Percentiles rank a stretch among this genome's conserved stretches.
These are phyloP conservation scores for Yarrowia bubula DNA, from an alignment of 805 yeast species.

Conservation along the genomic window DNA sequence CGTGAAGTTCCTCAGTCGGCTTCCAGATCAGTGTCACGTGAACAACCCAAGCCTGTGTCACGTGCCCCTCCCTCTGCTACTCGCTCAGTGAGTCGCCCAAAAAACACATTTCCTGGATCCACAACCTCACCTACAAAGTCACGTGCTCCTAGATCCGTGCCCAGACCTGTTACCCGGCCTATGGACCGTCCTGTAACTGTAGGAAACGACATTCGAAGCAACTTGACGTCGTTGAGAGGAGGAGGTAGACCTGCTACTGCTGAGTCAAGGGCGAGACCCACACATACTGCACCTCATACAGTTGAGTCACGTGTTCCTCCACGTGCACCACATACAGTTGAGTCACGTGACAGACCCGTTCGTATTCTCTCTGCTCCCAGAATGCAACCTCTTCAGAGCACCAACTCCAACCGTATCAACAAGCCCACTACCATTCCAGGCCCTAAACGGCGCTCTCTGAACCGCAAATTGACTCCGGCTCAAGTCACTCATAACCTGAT, in stretches of 20 bases:
- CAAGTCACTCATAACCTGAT: slow-evolving; percentile 9
- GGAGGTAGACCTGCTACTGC: neutral
- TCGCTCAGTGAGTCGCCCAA: neutral
- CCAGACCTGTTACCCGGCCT: too few species aligned
- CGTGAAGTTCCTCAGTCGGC: neutral
- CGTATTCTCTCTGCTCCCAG: neutral
- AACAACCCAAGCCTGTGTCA: neutral
- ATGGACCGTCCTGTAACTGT: neutral
- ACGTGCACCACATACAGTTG: too few species aligned
- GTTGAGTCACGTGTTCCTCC: too few species aligned
- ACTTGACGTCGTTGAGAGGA: neutral
- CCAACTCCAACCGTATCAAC: neutral
- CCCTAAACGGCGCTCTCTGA: neutral
- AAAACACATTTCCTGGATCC: too few species aligned
- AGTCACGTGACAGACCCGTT: too few species aligned
- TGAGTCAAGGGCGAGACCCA: too few species aligned
- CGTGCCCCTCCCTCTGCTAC: neutral
- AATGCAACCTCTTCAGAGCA: slow-evolving; percentile 10
- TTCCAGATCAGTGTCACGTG: neutral
- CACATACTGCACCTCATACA: too few species aligned
- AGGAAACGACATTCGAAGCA: neutral
- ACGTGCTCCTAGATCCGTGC: neutral
- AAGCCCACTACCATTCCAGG: neutral
- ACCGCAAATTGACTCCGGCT: slow-evolving; percentile 8
- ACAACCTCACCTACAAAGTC: neutral